phyloP scores from a whole-genome alignment of 345 rosid species.

The Anacardium occidentale region DNA sequence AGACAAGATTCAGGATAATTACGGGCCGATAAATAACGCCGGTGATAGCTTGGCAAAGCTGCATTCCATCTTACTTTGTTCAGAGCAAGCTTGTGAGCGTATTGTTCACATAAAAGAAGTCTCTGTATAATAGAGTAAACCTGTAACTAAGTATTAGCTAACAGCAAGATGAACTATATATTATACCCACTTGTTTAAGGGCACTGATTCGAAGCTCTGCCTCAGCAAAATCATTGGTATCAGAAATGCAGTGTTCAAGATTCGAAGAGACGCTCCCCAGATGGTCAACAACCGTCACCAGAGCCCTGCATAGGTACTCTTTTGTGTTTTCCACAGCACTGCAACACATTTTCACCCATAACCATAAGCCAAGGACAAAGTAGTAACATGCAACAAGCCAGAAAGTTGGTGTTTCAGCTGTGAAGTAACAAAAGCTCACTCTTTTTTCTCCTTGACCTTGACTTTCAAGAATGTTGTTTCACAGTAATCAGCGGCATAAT shows the following conservation, averaged over 20 bases:
- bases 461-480: conserved; percentile 47
- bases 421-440: conserved; percentile 30
- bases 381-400: not conserved
- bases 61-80: conserved; percentile 41
- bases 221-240: conserved; percentile 33
- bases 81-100: conserved; percentile 46
- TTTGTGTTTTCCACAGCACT: conserved; percentile 63
- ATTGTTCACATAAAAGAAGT: conserved; percentile 40
- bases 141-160: not conserved
- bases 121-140: conserved; percentile 34
- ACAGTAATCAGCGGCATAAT: conserved; percentile 62
- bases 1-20: not conserved
- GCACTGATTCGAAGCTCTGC: conserved; percentile 52
- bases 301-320: conserved; percentile 58
- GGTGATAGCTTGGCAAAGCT: conserved; percentile 38
- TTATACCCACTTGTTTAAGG: conserved; percentile 51
- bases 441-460: conserved; percentile 41
- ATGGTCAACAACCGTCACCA: conserved; percentile 67
- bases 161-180: not conserved
- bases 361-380: not conserved
- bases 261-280: conserved; percentile 61
- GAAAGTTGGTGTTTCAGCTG: too few relatives aligned
- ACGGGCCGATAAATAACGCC: conserved; percentile 52
- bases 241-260: conserved; percentile 36
- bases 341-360: conserved; percentile 1